Base-by-base conservation (phyloP, 2,329 filamentous ascomycete genomes). In the Rutstroemia sp. region DNA sequence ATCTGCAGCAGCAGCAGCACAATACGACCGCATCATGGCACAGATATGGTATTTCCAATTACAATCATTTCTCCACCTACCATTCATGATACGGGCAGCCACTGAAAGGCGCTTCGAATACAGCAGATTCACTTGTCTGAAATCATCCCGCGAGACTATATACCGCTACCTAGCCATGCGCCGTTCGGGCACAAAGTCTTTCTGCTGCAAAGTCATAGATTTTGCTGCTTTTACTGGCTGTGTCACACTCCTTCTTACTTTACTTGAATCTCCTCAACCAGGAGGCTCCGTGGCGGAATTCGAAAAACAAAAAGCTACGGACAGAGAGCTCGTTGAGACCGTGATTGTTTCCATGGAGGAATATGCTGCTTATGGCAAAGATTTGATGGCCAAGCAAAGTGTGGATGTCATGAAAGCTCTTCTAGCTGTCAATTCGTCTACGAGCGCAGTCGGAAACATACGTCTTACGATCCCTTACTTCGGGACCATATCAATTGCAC, bases 391-490 rank as follows among this genome's bases (percentile, higher is more conserved):
- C 2, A 59, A 56, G 7, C 67, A 69, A 54, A 65, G 65, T 38
- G 61, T 62, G 2, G 62, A 65, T 19, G 66, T 69, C 2, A 64
- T 69, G 42, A 64, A 62, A 30, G 63, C 66, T 16, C 61, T 69
- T 3, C 58, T 68, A 1, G 62, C 65, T 10, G 60, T 64, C 21
- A 61, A 65, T 19, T 58, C 61, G 16, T 49, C 57, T 16, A 58
- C 58, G 5, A 60, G 59, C 10, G 53, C 50, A 2, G 49, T 55
- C 18, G 53, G 59, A 8, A 67, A 66, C 52, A 52, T 69, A 5
- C 65, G 64, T 27, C 65, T 69, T 34, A 66, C 65, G 18, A 69
- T 69, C 4, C 67, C 66, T 5, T 69, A 69, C 49, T 69, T 69
- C 39, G 67, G 67, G 7, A 68, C 66, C 3, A 64, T 69, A 30